Percentiles rank a stretch among this genome's conserved stretches.
Conservation (phyloP, 169 alveolate genomes). For the Plasmodium billcollinsi region DNA sequence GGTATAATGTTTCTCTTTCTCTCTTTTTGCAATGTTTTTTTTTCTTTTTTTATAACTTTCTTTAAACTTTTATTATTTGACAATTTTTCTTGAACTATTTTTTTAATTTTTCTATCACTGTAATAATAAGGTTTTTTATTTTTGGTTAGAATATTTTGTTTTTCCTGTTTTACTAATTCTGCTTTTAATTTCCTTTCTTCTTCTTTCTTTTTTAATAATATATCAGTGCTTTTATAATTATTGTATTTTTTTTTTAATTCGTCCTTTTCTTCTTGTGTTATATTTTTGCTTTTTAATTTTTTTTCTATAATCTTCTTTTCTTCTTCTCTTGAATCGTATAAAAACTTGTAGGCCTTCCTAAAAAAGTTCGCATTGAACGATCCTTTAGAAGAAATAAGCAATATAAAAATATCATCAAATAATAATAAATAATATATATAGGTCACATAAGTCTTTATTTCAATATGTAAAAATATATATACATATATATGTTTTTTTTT, state of each 20-base stretch:
- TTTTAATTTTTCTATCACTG: constrained; percentile 50
- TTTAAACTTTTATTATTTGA: constrained; percentile 14
- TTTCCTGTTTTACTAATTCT: constrained; percentile 30
- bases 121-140: constrained; percentile 57
- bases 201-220: constrained; percentile 32
- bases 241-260: constrained; percentile 37
- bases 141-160: constrained; percentile 33
- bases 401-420: background rate
- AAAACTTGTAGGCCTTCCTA: constrained; percentile 50
- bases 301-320: constrained; percentile 43
- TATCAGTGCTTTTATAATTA: constrained; percentile 37
- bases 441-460: background rate
- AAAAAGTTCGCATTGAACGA: constrained; percentile 53
- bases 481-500: background rate
- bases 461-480: background rate
- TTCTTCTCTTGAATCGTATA: constrained; percentile 46
- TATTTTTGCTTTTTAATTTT: constrained; percentile 42
- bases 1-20: constrained; percentile 41
- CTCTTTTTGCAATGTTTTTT: constrained; percentile 43
- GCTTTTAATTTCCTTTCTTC: constrained; percentile 63
- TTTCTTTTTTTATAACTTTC: constrained; percentile 53
- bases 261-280: constrained; percentile 23
- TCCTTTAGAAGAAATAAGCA: constrained; percentile 7
- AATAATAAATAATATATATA: background rate
- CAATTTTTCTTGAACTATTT: constrained; percentile 49